phyloP scores from a whole-genome alignment of 257 asterid genomes.

The Solanum pinnatisectum region DNA sequence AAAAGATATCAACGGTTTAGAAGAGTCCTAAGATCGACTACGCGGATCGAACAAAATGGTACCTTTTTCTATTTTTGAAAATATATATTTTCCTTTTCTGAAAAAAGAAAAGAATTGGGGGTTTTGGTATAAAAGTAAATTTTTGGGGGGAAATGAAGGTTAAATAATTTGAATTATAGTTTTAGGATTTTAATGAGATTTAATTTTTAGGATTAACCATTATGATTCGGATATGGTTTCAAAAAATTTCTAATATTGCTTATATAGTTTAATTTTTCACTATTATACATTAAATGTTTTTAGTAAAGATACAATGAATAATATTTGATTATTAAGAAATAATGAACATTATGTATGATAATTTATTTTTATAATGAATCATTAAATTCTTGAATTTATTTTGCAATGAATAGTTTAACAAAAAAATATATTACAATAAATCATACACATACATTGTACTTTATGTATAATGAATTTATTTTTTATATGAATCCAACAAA shows the following conservation, averaged over 20 bases:
- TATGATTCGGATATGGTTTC: background rate
- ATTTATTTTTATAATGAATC: too few species aligned
- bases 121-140: background rate
- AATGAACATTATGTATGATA: background rate
- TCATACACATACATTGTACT: background rate
- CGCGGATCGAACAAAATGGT: background rate
- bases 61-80: background rate
- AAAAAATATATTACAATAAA: too few species aligned
- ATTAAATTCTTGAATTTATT: too few species aligned
- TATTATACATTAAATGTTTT: too few species aligned
- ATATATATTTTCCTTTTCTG: background rate
- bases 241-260: background rate
- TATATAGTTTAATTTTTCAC: background rate
- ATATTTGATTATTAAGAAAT: too few species aligned
- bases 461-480: background rate
- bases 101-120: background rate
- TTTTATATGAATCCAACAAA: background rate
- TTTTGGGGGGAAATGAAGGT: background rate
- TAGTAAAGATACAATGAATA: too few species aligned
- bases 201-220: too few species aligned
- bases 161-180: background rate
- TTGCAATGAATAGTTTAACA: background rate
- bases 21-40: background rate
- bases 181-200: background rate
- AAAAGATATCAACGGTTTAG: constrained; percentile 17